Conservation (phyloP, 768 basidiomycete species). For the Leccinum pellstonianum region DNA sequence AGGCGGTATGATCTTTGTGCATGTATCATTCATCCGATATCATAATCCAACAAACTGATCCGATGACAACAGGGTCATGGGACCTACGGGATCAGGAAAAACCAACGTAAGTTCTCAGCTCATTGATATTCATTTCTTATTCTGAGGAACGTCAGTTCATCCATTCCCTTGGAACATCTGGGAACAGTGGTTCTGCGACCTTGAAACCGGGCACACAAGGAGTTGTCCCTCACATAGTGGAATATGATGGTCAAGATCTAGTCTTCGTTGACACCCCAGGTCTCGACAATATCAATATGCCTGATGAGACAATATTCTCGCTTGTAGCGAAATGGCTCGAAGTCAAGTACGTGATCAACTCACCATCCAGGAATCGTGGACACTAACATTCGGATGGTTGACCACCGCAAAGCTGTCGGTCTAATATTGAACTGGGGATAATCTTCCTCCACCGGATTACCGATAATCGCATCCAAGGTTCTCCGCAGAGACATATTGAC, state of each 20-base stretch:
- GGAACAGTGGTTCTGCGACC: no score
- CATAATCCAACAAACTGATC: background rate
- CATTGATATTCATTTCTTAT: background rate
- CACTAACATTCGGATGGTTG: background rate
- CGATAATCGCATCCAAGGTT: slow-evolving; percentile 4
- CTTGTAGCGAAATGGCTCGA: background rate
- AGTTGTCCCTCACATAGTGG: background rate
- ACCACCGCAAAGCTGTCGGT: background rate
- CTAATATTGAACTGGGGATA: background rate
- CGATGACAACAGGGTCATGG: background rate
- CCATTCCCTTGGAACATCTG: background rate
- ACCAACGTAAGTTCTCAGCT: slow-evolving; percentile 1
- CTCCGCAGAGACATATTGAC: slow-evolving; percentile 1
- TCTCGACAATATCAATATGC: background rate
- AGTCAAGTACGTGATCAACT: background rate
- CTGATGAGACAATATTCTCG: background rate
- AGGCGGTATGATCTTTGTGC: slow-evolving; percentile 4
- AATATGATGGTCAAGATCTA: background rate
- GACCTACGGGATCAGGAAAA: slow-evolving; percentile 10
- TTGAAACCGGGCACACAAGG: background rate
- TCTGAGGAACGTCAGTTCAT: slow-evolving; percentile 8
- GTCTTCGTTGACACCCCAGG: slow-evolving; percentile 10
- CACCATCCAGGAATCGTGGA: background rate
- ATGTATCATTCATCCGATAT: background rate
- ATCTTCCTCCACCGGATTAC: slow-evolving; percentile 11